These are phyloP conservation scores for Beauveria sp. DNA, from an alignment of 2,329 filamentous ascomycete genomes.

Conservation along the genomic window DNA sequence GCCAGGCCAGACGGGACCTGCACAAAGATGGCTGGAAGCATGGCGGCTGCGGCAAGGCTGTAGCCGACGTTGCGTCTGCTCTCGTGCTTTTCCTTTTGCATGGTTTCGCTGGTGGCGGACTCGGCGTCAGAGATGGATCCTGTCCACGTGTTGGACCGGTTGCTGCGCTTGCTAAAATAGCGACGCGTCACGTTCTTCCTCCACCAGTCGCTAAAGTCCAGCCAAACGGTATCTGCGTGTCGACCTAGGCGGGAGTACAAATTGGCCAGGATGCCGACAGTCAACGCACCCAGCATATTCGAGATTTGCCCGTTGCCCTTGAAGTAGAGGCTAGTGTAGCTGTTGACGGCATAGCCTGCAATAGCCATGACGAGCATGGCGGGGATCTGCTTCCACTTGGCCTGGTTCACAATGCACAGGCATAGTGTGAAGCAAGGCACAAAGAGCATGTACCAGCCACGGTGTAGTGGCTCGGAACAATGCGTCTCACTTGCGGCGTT, in stretches of 20 bases:
- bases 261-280: conserved; percentile 71
- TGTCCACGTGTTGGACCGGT: conserved; percentile 24
- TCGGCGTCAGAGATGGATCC: conserved; percentile 25
- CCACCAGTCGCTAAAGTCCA: conserved; percentile 43
- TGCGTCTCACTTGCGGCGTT: conserved; percentile 39
- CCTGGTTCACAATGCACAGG: conserved; percentile 72
- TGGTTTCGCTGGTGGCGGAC: conserved; percentile 19
- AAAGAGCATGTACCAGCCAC: conserved; percentile 56
- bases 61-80: conserved; percentile 51
- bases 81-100: conserved; percentile 18
- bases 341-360: conserved; percentile 68
- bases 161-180: conserved; percentile 21
- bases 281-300: conserved; percentile 69
- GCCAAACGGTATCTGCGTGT: conserved; percentile 45
- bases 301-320: conserved; percentile 64
- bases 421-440: conserved; percentile 68
- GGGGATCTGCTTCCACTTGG: conserved; percentile 69
- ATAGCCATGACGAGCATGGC: conserved; percentile 69
- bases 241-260: conserved; percentile 64
- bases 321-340: conserved; percentile 61
- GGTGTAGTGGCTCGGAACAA: conserved; percentile 37
- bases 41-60: conserved; percentile 73
- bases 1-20: conserved; percentile 58
- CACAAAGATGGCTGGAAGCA: conserved; percentile 80
- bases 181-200: conserved; percentile 34